Percentiles rank a stretch among this genome's conserved stretches.
Conservation (phyloP, 2,329 filamentous ascomycete genomes). For the Exophiala viscosa region DNA sequence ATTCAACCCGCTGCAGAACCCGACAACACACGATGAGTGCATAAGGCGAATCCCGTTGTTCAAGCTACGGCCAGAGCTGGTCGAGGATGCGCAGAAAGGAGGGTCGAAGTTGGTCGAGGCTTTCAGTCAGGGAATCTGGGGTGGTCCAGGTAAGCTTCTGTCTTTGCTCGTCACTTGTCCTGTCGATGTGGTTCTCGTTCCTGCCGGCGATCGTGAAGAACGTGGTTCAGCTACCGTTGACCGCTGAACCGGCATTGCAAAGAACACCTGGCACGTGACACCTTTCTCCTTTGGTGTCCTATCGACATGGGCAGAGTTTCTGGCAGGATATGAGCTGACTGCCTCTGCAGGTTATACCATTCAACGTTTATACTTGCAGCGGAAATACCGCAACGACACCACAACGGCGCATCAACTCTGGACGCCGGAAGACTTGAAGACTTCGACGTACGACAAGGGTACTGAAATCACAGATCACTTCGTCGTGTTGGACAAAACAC, state of each 20-base stretch:
- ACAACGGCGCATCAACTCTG: conserved; percentile 55
- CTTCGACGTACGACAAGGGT: conserved; percentile 59
- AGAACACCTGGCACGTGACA: neutral
- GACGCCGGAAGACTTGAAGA: conserved; percentile 52
- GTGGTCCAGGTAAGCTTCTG: conserved; percentile 7
- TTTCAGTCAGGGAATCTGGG: conserved; percentile 66
- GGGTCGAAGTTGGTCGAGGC: conserved; percentile 56
- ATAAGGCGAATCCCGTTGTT: conserved; percentile 60
- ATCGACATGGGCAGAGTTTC: neutral
- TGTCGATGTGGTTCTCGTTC: neutral
- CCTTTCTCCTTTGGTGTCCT: neutral
- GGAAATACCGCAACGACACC: conserved; percentile 26
- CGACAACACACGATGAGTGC: conserved; percentile 61
- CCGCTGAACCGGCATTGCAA: neutral
- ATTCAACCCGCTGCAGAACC: conserved; percentile 62
- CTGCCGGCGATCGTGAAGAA: neutral
- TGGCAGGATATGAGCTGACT: neutral
- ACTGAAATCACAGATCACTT: conserved; percentile 68
- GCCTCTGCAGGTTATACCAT: conserved; percentile 44
- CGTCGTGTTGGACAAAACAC: conserved; percentile 64
- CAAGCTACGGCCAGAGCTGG: conserved; percentile 62
- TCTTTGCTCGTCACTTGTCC: neutral
- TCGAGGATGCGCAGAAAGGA: conserved; percentile 51
- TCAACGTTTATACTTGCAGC: conserved; percentile 21
- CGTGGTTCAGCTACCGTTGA: neutral